Percentiles rank a stretch among this genome's conserved stretches.
Conservation (phyloP, 2,329 filamentous ascomycete genomes). For the Trichoderma sp. region DNA sequence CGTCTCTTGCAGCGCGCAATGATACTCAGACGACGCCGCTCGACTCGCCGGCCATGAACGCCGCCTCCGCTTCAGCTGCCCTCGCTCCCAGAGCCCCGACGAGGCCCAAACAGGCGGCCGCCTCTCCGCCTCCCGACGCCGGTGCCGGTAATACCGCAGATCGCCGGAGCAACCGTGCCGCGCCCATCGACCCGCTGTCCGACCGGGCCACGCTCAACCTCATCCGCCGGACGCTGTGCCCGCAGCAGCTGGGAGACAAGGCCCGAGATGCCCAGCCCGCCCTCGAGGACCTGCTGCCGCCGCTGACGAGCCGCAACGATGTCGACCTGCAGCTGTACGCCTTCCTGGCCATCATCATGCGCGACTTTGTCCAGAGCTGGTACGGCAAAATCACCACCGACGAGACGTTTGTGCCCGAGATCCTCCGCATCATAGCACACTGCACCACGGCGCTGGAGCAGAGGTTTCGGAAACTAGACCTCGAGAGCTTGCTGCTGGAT, state of each 20-base stretch:
- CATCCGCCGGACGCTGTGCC: constrained; percentile 81
- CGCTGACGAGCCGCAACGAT: constrained; percentile 90
- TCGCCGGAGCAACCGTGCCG: constrained; percentile 42
- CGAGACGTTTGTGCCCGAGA: constrained; percentile 81
- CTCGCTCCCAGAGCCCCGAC: constrained; percentile 26
- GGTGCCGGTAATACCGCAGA: constrained; percentile 30
- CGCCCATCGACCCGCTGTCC: constrained; percentile 59
- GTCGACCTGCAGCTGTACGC: constrained; percentile 93
- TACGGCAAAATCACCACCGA: constrained; percentile 92
- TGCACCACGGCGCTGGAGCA: constrained; percentile 87
- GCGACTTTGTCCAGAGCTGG: constrained; percentile 91
- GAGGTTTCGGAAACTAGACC: constrained; percentile 76
- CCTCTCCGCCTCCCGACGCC: constrained; percentile 28
- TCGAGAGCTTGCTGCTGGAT: constrained; percentile 81
- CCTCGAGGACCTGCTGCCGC: constrained; percentile 82
- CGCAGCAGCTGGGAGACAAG: constrained; percentile 66
- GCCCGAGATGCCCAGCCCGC: constrained; percentile 53
- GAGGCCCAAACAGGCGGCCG: constrained; percentile 28
- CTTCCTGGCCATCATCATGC: constrained; percentile 83
- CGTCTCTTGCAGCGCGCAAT: constrained; percentile 33
- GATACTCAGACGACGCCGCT: constrained; percentile 30
- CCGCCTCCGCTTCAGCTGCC: constrained; percentile 31
- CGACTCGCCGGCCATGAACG: constrained; percentile 38
- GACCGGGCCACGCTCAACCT: constrained; percentile 79
- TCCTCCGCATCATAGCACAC: constrained; percentile 89